phyloP scores from a whole-genome alignment of 345 rosid species.

The Ailanthus altissimus region DNA sequence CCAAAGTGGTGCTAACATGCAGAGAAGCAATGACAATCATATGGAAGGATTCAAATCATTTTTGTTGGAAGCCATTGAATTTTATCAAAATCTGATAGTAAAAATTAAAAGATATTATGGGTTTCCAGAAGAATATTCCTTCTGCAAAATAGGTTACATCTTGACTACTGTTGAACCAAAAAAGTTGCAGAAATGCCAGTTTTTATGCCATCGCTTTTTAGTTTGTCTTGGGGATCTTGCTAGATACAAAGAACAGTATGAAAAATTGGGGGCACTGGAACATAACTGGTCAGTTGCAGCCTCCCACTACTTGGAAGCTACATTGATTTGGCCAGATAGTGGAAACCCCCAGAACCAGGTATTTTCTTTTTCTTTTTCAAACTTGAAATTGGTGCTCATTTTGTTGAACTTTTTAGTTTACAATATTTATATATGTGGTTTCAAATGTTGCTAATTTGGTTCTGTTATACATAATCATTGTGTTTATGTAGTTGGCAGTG shows the following conservation, averaged over 20 bases:
- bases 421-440: neutral
- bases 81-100: slow-evolving; percentile 51
- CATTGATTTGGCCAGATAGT: slow-evolving; percentile 72
- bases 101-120: slow-evolving; percentile 48
- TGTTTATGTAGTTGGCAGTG: slow-evolving; percentile 67
- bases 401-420: neutral
- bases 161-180: slow-evolving; percentile 36
- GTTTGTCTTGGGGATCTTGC: slow-evolving; percentile 94
- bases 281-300: slow-evolving; percentile 84
- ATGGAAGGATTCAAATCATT: slow-evolving; percentile 59
- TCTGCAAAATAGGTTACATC: slow-evolving; percentile 20
- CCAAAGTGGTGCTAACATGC: slow-evolving; percentile 26
- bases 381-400: neutral
- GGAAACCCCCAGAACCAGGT: slow-evolving; percentile 98
- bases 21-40: slow-evolving; percentile 32
- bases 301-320: slow-evolving; percentile 74
- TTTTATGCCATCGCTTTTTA: slow-evolving; percentile 77
- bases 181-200: slow-evolving; percentile 49
- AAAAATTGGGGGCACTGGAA: slow-evolving; percentile 39
- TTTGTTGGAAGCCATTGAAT: slow-evolving; percentile 57
- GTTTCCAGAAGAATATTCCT: slow-evolving; percentile 48
- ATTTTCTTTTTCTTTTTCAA: slow-evolving; percentile 6
- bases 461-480: slow-evolving; percentile 8
- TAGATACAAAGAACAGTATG: slow-evolving; percentile 75
- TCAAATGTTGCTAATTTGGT: neutral